Evolutionary conservation across 2,329 filamentous ascomycete species (phyloP).

Genomic region (Aspergillus hiratsukae): DNA sequence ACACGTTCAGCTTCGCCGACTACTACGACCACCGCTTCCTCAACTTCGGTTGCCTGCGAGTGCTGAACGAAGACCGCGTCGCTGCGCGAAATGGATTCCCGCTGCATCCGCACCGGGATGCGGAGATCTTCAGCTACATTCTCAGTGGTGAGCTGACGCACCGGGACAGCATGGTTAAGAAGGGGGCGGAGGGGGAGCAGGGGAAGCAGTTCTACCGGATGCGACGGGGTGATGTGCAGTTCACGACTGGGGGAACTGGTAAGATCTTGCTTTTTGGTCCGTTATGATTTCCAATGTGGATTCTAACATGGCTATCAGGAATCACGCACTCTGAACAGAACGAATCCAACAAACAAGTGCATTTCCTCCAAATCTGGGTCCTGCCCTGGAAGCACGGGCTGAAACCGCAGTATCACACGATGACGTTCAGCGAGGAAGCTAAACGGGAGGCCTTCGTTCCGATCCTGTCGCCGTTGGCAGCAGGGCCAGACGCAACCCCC

Average conservation of each 20-base stretch:
- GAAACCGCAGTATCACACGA: conserved; percentile 71
- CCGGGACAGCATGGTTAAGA: conserved; percentile 77
- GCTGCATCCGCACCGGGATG: conserved; percentile 78
- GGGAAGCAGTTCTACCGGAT: conserved; percentile 65
- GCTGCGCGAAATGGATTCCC: conserved; percentile 71
- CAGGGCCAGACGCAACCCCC: conserved; percentile 56
- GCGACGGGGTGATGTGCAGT: conserved; percentile 78
- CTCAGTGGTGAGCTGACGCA: conserved; percentile 82
- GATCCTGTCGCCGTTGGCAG: conserved; percentile 71
- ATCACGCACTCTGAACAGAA: conserved; percentile 82
- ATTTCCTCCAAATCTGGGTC: conserved; percentile 88
- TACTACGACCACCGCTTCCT: conserved; percentile 65
- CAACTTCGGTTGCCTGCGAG: conserved; percentile 70
- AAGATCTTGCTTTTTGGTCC: conserved; percentile 31
- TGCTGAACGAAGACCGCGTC: conserved; percentile 87
- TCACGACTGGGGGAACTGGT: conserved; percentile 79
- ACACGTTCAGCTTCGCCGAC: conserved; percentile 77
- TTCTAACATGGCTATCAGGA: conserved; percentile 31
- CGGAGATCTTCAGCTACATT: conserved; percentile 87
- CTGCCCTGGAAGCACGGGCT: conserved; percentile 71
- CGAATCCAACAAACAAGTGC: conserved; percentile 66
- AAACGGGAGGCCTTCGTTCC: conserved; percentile 68
- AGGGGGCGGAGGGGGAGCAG: conserved; percentile 57
- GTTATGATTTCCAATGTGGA: conserved; percentile 1
- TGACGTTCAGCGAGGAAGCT: conserved; percentile 64